Evolutionary conservation across 225 moss, liverwort and hornwort species (phyloP).

Genomic region (Anthoceros angustus): DNA sequence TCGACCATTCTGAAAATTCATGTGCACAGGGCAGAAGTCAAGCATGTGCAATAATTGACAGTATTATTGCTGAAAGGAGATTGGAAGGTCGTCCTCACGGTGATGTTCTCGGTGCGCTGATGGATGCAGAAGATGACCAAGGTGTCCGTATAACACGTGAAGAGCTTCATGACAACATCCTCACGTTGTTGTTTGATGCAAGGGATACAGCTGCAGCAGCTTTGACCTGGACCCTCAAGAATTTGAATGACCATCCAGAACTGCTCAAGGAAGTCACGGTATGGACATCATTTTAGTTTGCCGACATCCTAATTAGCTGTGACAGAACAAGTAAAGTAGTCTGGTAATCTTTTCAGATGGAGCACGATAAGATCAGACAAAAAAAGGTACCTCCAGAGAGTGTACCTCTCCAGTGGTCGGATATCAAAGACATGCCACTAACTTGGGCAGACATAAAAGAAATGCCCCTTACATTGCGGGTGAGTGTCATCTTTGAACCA

Average conservation of each 20-base stretch:
- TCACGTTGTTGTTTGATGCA: slow-evolving; percentile 1
- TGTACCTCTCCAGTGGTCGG: slow-evolving; percentile 16
- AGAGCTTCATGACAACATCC: slow-evolving; percentile 4
- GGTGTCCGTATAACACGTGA: neutral
- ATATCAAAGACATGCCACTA: slow-evolving; percentile 24
- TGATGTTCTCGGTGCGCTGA: neutral
- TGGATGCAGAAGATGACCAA: neutral
- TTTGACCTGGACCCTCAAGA: neutral
- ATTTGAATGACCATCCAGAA: neutral
- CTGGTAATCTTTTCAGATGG: slow-evolving; percentile 9
- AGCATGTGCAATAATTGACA: slow-evolving; percentile 13
- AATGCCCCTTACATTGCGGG: neutral
- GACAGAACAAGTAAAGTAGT: neutral
- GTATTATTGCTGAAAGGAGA: slow-evolving; percentile 9
- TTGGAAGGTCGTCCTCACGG: neutral
- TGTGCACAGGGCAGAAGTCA: slow-evolving; percentile 13
- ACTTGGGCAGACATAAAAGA: slow-evolving; percentile 8
- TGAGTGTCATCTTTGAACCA: neutral
- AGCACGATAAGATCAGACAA: slow-evolving; percentile 19
- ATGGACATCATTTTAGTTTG: neutral
- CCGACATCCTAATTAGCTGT: too few species aligned
- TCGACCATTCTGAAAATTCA: slow-evolving; percentile 13
- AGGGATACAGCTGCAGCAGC: neutral
- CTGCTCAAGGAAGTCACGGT: slow-evolving; percentile 9
- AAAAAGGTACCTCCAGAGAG: slow-evolving; percentile 10